Conservation (phyloP, 2,329 filamentous ascomycete species). For the Tolypocladium tropicale region DNA sequence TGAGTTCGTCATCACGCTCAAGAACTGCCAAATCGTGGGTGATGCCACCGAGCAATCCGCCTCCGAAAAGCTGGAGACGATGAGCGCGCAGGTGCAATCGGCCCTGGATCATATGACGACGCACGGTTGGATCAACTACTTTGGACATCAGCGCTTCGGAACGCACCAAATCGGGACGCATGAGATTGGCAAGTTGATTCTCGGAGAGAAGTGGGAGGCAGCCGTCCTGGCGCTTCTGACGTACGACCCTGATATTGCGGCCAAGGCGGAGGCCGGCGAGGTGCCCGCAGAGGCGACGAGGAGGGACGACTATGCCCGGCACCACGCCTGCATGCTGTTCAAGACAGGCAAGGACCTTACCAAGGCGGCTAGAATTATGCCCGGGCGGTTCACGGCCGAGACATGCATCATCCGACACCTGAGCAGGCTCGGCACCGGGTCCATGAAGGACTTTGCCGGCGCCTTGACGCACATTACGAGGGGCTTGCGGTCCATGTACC, state of each 20-base stretch:
- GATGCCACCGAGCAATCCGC: constrained; percentile 17
- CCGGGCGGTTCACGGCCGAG: constrained; percentile 75
- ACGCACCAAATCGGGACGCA: constrained; percentile 82
- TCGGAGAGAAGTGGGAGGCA: constrained; percentile 69
- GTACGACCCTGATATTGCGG: constrained; percentile 54
- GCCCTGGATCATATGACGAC: constrained; percentile 58
- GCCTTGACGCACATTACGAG: constrained; percentile 72
- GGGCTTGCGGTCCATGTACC: constrained; percentile 83
- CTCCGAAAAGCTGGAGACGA: constrained; percentile 16
- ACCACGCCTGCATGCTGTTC: constrained; percentile 70
- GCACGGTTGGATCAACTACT: constrained; percentile 93
- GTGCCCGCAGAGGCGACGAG: constrained; percentile 40
- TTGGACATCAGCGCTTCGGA: constrained; percentile 92
- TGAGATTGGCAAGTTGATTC: constrained; percentile 70
- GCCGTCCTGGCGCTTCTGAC: constrained; percentile 70
- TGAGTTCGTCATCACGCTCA: constrained; percentile 84
- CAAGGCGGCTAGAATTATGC: constrained; percentile 58
- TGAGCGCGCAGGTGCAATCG: constrained; percentile 33
- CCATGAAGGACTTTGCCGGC: constrained; percentile 63
- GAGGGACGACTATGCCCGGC: constrained; percentile 68
- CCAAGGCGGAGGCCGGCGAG: constrained; percentile 28
- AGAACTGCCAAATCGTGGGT: constrained; percentile 61
- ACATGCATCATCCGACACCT: constrained; percentile 69
- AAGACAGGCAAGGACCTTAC: constrained; percentile 46
- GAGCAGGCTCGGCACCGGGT: constrained; percentile 32